phyloP scores from a whole-genome alignment of 352 stramenopile species.

The Phytophthora niederhauseri region DNA sequence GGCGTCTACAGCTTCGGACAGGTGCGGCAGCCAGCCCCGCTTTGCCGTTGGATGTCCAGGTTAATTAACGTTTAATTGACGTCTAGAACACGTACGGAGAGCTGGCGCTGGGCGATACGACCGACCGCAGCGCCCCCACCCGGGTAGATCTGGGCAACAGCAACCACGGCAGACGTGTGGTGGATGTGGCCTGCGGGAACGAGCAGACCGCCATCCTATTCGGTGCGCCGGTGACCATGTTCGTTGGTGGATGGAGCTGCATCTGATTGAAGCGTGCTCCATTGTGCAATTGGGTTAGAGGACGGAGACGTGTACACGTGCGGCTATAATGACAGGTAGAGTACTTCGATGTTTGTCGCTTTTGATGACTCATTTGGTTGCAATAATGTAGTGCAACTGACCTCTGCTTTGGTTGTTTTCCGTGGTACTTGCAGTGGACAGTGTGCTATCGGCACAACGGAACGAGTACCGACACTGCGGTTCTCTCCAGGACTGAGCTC shows the following conservation, averaged over 20 bases:
- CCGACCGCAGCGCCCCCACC: slow-evolving; percentile 61
- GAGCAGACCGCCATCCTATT: slow-evolving; percentile 91
- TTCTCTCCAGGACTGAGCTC: slow-evolving; percentile 60
- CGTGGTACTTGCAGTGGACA: slow-evolving; percentile 69
- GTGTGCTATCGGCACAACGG: slow-evolving; percentile 86
- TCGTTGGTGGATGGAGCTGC: background rate
- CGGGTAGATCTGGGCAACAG: slow-evolving; percentile 40
- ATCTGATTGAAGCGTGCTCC: background rate
- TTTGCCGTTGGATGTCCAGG: background rate
- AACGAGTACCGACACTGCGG: slow-evolving; percentile 58
- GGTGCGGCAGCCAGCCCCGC: slow-evolving; percentile 17
- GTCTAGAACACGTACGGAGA: slow-evolving; percentile 93
- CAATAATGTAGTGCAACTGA: background rate
- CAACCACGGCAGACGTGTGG: slow-evolving; percentile 47
- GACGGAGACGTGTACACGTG: slow-evolving; percentile 88
- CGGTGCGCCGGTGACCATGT: slow-evolving; percentile 36
- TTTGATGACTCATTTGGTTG: slow-evolving; percentile 5
- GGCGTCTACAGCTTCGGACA: slow-evolving; percentile 60
- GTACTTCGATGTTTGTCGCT: background rate
- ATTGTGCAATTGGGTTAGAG: slow-evolving; percentile 23
- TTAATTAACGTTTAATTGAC: background rate
- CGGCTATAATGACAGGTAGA: slow-evolving; percentile 93
- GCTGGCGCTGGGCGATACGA: slow-evolving; percentile 87
- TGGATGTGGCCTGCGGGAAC: slow-evolving; percentile 90
- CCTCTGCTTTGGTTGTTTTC: background rate